phyloP scores from a whole-genome alignment of 441 rosid species.

The Syzygium malaccense region DNA sequence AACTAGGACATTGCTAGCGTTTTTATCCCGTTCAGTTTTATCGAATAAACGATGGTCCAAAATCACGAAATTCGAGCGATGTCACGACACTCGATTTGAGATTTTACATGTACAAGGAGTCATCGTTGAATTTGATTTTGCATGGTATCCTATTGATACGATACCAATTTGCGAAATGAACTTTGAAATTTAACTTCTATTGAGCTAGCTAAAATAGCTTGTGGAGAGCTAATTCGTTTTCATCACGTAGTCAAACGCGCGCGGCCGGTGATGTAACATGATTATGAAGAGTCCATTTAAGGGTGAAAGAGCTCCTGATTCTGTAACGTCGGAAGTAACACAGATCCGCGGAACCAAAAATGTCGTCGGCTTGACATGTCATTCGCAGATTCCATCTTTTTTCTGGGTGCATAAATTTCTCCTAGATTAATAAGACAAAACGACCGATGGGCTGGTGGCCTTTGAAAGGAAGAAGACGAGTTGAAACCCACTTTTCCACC shows the following conservation, averaged over 20 bases:
- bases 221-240: not conserved
- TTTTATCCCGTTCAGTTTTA: too few species aligned
- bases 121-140: too few species aligned
- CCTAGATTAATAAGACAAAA: not conserved
- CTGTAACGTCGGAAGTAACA: not conserved
- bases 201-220: not conserved
- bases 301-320: not conserved
- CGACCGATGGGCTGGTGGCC: not conserved
- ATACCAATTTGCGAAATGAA: not conserved
- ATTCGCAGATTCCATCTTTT: not conserved
- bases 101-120: too few species aligned
- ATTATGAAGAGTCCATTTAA: not conserved
- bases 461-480: not conserved
- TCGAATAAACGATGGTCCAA: too few species aligned
- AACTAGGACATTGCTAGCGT: too few species aligned
- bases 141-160: too few species aligned
- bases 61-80: too few species aligned
- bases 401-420: not conserved
- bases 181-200: not conserved
- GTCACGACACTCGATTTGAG: too few species aligned
- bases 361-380: not conserved
- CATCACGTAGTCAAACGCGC: not conserved
- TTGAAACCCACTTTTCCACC: too few species aligned
- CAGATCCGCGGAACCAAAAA: not conserved
- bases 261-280: not conserved